phyloP scores from a whole-genome alignment of 345 rosid genomes.

The Euclidium syriacum region DNA sequence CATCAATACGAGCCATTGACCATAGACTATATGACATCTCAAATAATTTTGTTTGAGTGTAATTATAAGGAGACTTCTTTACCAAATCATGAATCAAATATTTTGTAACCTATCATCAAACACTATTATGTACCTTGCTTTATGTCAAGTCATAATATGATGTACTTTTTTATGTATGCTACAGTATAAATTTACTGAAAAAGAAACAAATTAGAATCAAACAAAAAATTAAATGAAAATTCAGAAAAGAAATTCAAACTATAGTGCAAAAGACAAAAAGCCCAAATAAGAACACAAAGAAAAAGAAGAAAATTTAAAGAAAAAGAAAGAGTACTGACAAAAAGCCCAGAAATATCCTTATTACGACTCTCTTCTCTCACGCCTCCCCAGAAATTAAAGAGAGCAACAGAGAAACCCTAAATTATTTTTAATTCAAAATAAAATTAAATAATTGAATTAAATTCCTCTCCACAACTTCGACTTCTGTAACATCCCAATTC shows the following conservation, averaged over 20 bases:
- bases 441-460: constrained; percentile 12
- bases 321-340: constrained; percentile 30
- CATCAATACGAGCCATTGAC: too few relatives aligned
- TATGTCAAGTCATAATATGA: constrained; percentile 3
- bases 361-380: constrained; percentile 27
- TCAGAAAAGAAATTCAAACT: constrained; percentile 5
- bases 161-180: constrained; percentile 10
- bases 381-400: constrained; percentile 34
- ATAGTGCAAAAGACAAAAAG: constrained; percentile 32
- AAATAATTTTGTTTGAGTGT: constrained; percentile 2
- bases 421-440: not conserved
- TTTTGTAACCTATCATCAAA: constrained; percentile 9
- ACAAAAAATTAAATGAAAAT: not conserved
- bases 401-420: not conserved
- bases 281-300: constrained; percentile 21
- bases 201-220: not conserved
- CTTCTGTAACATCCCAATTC: constrained; percentile 13
- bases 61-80: not conserved
- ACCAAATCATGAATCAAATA: not conserved
- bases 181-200: not conserved
- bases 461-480: constrained; percentile 15
- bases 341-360: constrained; percentile 33
- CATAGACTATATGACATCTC: too few relatives aligned
- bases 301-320: constrained; percentile 5
- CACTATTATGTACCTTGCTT: constrained; percentile 13